Evolutionary conservation across 495 filamentous ascomycete genomes (phyloP).

Genomic region (Filosporella fistucella): DNA sequence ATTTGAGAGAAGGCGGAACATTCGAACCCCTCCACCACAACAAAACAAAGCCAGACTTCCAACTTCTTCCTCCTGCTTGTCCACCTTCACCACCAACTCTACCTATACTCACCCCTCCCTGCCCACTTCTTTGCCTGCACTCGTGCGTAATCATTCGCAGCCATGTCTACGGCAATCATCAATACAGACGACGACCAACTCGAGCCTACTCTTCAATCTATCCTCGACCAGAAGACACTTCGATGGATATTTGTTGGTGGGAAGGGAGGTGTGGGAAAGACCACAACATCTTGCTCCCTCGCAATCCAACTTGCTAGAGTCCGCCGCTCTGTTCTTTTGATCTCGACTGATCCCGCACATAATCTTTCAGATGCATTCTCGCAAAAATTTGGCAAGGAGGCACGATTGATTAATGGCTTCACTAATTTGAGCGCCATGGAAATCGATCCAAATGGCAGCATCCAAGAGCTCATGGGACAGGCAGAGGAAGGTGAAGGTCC

Average conservation of each 20-base stretch:
- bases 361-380: conserved; percentile 97
- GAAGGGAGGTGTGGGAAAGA: conserved; percentile 99
- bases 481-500: conserved; percentile 65
- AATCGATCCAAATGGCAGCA: conserved; percentile 97
- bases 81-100: too few species aligned
- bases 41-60: too few species aligned
- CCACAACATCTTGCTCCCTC: conserved; percentile 94
- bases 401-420: conserved; percentile 86
- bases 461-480: conserved; percentile 86
- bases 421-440: conserved; percentile 97
- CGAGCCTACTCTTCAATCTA: conserved; percentile 89
- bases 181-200: conserved; percentile 68
- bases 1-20: too few species aligned
- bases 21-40: too few species aligned
- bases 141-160: too few species aligned
- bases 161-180: conserved; percentile 48
- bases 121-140: too few species aligned
- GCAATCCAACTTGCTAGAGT: conserved; percentile 97
- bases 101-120: too few species aligned
- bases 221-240: conserved; percentile 88
- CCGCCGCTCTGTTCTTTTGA: conserved; percentile 91
- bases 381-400: conserved; percentile 99
- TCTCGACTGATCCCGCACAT: conserved; percentile 97
- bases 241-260: conserved; percentile 99
- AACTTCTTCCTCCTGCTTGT: too few species aligned